phyloP scores from a whole-genome alignment of 2,329 filamentous ascomycete genomes.

The Cytospora mali region DNA sequence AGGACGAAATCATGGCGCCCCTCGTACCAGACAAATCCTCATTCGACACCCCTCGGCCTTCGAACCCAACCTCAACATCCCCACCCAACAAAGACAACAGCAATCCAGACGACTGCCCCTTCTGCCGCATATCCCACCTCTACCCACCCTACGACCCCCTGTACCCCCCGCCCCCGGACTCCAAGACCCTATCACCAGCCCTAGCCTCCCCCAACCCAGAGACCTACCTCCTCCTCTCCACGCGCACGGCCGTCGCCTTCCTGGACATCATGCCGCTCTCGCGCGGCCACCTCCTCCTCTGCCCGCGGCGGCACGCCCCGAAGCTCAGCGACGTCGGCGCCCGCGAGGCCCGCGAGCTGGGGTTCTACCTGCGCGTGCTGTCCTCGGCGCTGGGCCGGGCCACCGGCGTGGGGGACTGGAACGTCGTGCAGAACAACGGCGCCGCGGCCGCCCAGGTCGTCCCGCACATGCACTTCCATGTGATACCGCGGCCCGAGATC shows the following conservation, averaged over 20 bases:
- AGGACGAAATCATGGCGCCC: slow-evolving; percentile 18
- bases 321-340: slow-evolving; percentile 74
- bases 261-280: slow-evolving; percentile 91
- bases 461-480: slow-evolving; percentile 90
- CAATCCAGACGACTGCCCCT: slow-evolving; percentile 53
- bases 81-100: slow-evolving; percentile 14
- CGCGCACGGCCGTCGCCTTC: slow-evolving; percentile 78
- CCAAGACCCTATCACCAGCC: slow-evolving; percentile 38
- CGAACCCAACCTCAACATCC: slow-evolving; percentile 9
- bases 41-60: slow-evolving; percentile 20
- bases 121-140: slow-evolving; percentile 59
- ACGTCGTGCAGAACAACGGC: slow-evolving; percentile 95
- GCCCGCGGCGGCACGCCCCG: slow-evolving; percentile 73
- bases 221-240: slow-evolving; percentile 74
- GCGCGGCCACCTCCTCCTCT: slow-evolving; percentile 79
- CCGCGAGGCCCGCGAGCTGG: slow-evolving; percentile 67
- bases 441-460: slow-evolving; percentile 89
- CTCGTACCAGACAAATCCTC: slow-evolving; percentile 17
- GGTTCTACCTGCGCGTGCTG: slow-evolving; percentile 69
- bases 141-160: slow-evolving; percentile 52
- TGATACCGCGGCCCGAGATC: slow-evolving; percentile 81
- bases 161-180: slow-evolving; percentile 44
- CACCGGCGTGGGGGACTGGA: slow-evolving; percentile 82
- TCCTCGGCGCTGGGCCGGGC: slow-evolving; percentile 70
- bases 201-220: slow-evolving; percentile 44